Conservation (phyloP, 495 filamentous ascomycete species). For the Tuber calosporum region DNA sequence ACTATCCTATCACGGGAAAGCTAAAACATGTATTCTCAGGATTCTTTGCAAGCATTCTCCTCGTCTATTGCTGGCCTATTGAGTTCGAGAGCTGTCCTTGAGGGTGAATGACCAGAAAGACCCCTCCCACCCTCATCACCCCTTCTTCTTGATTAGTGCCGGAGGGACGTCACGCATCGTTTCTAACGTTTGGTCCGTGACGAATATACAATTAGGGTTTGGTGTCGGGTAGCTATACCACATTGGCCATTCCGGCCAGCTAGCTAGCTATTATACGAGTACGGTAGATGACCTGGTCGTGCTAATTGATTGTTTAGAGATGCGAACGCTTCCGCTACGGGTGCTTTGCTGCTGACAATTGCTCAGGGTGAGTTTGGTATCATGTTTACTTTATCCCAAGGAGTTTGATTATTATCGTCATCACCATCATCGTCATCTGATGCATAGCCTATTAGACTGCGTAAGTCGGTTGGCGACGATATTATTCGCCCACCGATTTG, state of each 20-base stretch:
- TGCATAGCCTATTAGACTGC: conserved; percentile 28
- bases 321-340: conserved; percentile 72
- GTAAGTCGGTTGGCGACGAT: conserved; percentile 84
- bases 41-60: conserved; percentile 93
- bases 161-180: conserved; percentile 13
- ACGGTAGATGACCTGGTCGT: conserved; percentile 10
- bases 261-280: conserved; percentile 2
- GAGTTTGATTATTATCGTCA: not conserved
- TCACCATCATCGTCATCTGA: not conserved
- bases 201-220: conserved; percentile 51
- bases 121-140: not conserved
- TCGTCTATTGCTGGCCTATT: conserved; percentile 86
- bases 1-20: not conserved
- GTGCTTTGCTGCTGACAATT: conserved; percentile 76
- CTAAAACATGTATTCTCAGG: conserved; percentile 47
- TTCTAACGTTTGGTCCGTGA: conserved; percentile 19
- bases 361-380: conserved; percentile 59
- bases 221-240: conserved; percentile 57
- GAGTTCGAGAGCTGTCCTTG: conserved; percentile 78
- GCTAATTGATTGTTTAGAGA: conserved; percentile 49
- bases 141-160: not conserved
- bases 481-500: conserved; percentile 76
- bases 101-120: conserved; percentile 51
- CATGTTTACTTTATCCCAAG: not conserved
- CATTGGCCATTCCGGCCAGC: conserved; percentile 13